A percentile compares a stretch with the other conserved stretches of the same genome.
These are phyloP conservation scores for Chrysopogon serrulatus DNA, from an alignment of 176 grass and related monocot species.

Conservation along the genomic window DNA sequence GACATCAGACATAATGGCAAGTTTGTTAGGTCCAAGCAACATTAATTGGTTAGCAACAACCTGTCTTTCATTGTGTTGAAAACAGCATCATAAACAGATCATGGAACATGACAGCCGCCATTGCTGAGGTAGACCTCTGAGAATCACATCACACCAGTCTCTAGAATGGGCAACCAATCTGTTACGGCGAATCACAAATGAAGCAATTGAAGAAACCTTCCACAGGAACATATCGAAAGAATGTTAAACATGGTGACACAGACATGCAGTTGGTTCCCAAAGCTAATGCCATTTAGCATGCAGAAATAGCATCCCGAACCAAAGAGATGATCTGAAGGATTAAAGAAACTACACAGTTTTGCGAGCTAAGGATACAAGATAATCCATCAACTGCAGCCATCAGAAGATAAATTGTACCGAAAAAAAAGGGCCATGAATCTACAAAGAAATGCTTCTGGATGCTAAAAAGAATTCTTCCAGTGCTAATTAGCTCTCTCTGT, in stretches of 20 bases:
- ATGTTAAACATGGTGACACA: not conserved
- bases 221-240: not conserved
- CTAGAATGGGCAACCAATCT: not conserved
- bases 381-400: not conserved
- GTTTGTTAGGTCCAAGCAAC: not conserved
- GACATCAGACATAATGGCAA: conserved; percentile 5
- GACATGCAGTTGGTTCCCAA: not conserved
- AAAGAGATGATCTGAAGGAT: not conserved
- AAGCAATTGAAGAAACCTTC: not conserved
- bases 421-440: conserved; percentile 21
- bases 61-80: conserved; percentile 18
- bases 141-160: conserved; percentile 7
- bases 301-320: not conserved
- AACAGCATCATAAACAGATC: conserved; percentile 7
- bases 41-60: conserved; percentile 30
- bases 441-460: conserved; percentile 31
- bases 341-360: conserved; percentile 12
- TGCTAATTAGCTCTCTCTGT: conserved; percentile 6
- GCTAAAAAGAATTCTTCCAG: conserved; percentile 20
- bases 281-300: not conserved
- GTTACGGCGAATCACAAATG: not conserved
- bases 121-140: conserved; percentile 7
- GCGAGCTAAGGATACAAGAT: conserved; percentile 11
- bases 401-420: not conserved
- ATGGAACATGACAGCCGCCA: not conserved